phyloP scores from a whole-genome alignment of 164 flowering plant species.

The Euptelea pleiosperma region DNA sequence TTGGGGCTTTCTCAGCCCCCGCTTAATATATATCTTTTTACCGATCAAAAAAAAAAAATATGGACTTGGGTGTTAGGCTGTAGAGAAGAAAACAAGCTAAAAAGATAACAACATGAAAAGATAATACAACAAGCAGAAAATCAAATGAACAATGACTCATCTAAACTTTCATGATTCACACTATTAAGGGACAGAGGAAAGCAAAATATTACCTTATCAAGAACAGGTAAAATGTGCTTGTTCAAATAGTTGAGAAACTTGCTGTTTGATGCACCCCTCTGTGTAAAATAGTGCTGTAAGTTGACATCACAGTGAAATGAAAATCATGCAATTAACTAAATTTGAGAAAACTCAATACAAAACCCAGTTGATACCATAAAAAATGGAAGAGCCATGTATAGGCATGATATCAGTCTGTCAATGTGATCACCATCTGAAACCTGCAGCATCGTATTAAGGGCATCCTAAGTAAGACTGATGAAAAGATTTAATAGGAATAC shows the following conservation, averaged over 20 bases:
- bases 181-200: neutral
- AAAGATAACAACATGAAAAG: neutral
- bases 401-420: slow-evolving; percentile 84
- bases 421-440: slow-evolving; percentile 86
- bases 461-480: slow-evolving; percentile 1
- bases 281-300: slow-evolving; percentile 12
- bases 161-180: neutral
- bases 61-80: no score
- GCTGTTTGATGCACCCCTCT: slow-evolving; percentile 98
- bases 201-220: slow-evolving; percentile 65
- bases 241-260: slow-evolving; percentile 79
- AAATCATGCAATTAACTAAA: neutral
- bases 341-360: neutral
- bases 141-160: neutral
- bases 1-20: no score
- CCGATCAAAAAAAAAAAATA: no score
- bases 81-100: no score
- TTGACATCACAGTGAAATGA: slow-evolving; percentile 1
- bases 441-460: slow-evolving; percentile 38
- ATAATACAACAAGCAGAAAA: neutral
- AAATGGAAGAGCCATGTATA: slow-evolving; percentile 83
- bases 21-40: no score
- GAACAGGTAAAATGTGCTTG: slow-evolving; percentile 81
- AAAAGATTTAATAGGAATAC: neutral
- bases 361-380: slow-evolving; percentile 53